A percentile compares a stretch with the other conserved stretches of the same genome.
Conservation (phyloP, 371 early-diverging fungal genomes). For the Syncephalastrum sp. region DNA sequence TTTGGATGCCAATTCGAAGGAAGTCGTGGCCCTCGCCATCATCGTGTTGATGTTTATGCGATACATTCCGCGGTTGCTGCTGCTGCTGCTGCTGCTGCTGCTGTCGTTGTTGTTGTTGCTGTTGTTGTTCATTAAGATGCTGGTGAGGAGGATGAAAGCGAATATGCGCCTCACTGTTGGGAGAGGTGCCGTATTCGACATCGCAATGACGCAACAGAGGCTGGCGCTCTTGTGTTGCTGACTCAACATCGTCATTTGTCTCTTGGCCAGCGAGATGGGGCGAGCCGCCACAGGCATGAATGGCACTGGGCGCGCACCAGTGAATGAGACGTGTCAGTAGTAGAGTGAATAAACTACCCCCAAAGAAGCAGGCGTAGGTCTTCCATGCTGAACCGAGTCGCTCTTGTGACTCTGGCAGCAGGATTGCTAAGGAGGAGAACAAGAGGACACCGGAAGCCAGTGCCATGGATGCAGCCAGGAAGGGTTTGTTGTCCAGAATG, state of each 20-base stretch:
- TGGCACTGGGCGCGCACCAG: conserved; percentile 33
- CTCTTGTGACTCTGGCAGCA: conserved; percentile 34
- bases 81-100: neutral
- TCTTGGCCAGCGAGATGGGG: neutral
- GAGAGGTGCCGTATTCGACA: conserved; percentile 23
- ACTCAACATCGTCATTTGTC: neutral
- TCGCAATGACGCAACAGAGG: neutral
- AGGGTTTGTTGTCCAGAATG: conserved; percentile 26
- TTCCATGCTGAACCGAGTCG: conserved; percentile 15
- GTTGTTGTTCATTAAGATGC: neutral
- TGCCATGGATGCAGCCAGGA: conserved; percentile 35
- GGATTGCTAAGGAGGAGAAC: conserved; percentile 33
- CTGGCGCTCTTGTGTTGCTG: neutral
- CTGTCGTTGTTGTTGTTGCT: conserved; percentile 10
- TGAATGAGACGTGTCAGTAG: conserved; percentile 29
- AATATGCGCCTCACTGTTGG: conserved; percentile 34
- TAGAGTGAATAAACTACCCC: conserved; percentile 32
- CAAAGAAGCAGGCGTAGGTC: conserved; percentile 32
- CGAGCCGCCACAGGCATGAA: conserved; percentile 38
- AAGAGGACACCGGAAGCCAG: conserved; percentile 42
- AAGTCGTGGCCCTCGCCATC: conserved; percentile 20
- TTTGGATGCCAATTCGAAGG: conserved; percentile 66
- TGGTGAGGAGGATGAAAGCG: conserved; percentile 26
- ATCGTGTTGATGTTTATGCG: conserved; percentile 25
- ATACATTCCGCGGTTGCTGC: conserved; percentile 4